Percentiles rank a stretch among this genome's conserved stretches.
Evolutionary conservation across 768 basidiomycete species (phyloP).

Genomic region (Calocera viscosa): DNA sequence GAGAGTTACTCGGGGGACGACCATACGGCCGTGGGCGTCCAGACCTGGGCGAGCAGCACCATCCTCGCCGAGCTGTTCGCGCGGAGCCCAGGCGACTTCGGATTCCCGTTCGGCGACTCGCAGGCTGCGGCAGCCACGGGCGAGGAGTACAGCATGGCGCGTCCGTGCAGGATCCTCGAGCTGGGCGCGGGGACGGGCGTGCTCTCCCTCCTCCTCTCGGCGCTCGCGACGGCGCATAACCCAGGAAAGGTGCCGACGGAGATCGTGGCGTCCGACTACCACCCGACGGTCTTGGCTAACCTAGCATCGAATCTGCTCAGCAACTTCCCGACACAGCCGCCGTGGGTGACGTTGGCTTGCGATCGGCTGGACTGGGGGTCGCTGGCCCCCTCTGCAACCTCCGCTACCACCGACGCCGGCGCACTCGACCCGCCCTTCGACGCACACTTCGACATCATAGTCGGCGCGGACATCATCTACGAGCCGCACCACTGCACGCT

Average conservation of each 20-base stretch:
- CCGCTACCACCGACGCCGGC: not conserved
- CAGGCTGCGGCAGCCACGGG: not conserved
- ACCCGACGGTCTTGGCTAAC: slow-evolving; percentile 61
- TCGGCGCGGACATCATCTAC: slow-evolving; percentile 74
- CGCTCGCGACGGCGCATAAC: slow-evolving; percentile 24
- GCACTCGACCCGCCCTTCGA: slow-evolving; percentile 25
- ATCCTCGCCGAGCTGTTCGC: slow-evolving; percentile 55
- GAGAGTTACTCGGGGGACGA: slow-evolving; percentile 50
- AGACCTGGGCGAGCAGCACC: slow-evolving; percentile 75
- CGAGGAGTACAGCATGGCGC: slow-evolving; percentile 11
- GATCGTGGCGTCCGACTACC: slow-evolving; percentile 65
- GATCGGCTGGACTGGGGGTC: slow-evolving; percentile 52
- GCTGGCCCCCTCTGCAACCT: not conserved
- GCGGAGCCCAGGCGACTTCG: slow-evolving; percentile 30
- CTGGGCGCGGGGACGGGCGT: slow-evolving; percentile 80
- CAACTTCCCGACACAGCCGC: slow-evolving; percentile 32
- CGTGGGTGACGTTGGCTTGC: slow-evolving; percentile 24
- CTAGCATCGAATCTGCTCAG: slow-evolving; percentile 44
- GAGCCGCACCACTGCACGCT: slow-evolving; percentile 54
- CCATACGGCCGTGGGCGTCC: slow-evolving; percentile 68
- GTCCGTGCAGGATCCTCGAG: slow-evolving; percentile 45
- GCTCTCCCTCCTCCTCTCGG: slow-evolving; percentile 56
- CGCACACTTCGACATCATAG: slow-evolving; percentile 49
- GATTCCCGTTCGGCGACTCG: slow-evolving; percentile 24
- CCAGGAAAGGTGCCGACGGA: slow-evolving; percentile 14